Percentiles rank a stretch among this genome's conserved stretches.
These are phyloP conservation scores for Erodium chrysanthum DNA, from an alignment of 441 rosid genomes.

Conservation along the genomic window DNA sequence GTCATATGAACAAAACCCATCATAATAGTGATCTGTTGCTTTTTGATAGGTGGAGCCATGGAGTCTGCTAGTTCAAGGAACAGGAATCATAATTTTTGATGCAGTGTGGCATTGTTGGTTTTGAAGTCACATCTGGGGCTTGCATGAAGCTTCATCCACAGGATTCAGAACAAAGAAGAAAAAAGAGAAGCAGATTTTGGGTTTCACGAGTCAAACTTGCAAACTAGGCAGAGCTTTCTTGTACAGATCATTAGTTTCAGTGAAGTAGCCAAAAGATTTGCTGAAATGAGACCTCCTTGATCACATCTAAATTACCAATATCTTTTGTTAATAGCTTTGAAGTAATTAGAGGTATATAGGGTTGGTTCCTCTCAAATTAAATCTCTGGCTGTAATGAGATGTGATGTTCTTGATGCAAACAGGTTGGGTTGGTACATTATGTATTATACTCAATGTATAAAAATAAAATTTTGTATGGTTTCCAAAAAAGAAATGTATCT, in stretches of 20 bases:
- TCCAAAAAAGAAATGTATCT: too few species aligned
- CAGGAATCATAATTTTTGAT: not conserved
- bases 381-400: too few species aligned
- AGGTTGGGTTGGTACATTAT: too few species aligned
- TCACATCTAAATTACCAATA: not conserved
- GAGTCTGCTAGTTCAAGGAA: not conserved
- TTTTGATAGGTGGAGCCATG: not conserved
- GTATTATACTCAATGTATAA: too few species aligned
- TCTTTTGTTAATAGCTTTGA: not conserved
- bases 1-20: not conserved
- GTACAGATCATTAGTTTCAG: not conserved
- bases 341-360: not conserved
- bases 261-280: too few species aligned
- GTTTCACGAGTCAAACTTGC: not conserved
- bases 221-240: not conserved
- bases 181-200: not conserved
- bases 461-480: too few species aligned
- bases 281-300: not conserved
- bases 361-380: too few species aligned
- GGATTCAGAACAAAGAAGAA: not conserved
- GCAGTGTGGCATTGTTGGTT: not conserved
- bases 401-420: too few species aligned
- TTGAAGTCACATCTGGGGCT: not conserved
- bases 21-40: not conserved
- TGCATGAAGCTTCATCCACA: not conserved